phyloP scores from a whole-genome alignment of 2,329 filamentous ascomycete species.

The Tolypocladium guangdongense region DNA sequence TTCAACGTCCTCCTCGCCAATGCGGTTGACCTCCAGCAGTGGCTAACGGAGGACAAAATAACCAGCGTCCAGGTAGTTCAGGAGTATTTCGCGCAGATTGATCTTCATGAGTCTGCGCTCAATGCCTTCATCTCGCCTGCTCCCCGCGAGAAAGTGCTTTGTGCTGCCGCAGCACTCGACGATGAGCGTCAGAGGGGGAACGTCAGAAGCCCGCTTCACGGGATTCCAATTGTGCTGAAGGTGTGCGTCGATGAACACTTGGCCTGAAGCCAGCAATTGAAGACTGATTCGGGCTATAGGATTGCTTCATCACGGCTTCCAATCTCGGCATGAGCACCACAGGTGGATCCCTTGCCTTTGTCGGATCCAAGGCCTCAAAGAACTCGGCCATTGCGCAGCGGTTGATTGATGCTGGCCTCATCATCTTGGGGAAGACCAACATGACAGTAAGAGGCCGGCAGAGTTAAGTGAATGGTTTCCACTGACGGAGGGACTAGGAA shows the following conservation, averaged over 20 bases:
- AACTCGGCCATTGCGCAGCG: constrained; percentile 8
- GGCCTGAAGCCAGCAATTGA: background rate
- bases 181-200: constrained; percentile 9
- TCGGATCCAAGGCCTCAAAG: constrained; percentile 1
- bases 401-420: constrained; percentile 8
- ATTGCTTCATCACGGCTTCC: constrained; percentile 6
- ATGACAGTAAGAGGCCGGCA: constrained; percentile 5
- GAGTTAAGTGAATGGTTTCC: background rate
- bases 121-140: constrained; percentile 6
- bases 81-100: constrained; percentile 6
- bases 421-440: constrained; percentile 11
- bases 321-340: constrained; percentile 11
- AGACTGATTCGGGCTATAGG: constrained; percentile 1
- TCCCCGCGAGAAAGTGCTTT: constrained; percentile 2
- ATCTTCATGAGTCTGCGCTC: constrained; percentile 3
- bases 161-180: constrained; percentile 7
- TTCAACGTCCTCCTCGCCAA: background rate
- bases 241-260: constrained; percentile 2
- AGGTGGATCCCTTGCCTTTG: constrained; percentile 8
- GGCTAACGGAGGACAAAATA: background rate
- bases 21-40: background rate
- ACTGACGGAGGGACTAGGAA: constrained; percentile 1
- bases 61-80: constrained; percentile 3
- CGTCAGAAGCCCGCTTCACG: constrained; percentile 10
- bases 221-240: constrained; percentile 14